Evolutionary conservation across 805 yeast genomes (phyloP), one percentile per base, ranked within the genome.

Genomic region (Ascoidea tarda): DNA sequence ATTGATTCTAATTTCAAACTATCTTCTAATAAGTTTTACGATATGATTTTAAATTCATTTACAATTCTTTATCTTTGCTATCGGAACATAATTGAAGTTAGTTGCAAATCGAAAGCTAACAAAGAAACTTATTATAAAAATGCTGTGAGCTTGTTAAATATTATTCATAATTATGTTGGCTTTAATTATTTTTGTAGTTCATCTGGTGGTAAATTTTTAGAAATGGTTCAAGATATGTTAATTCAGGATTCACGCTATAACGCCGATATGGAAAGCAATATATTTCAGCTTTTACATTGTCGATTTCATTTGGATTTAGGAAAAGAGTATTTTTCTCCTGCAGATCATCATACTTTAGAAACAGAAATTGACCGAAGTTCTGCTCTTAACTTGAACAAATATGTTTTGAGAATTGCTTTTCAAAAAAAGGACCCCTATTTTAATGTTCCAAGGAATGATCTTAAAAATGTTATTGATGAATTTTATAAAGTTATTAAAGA

Each of bases 261-360:
- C 54, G 55, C 59, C 2, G 73, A 73, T 5, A 73, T 84, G 2
- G 90, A 84, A 49, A 71, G 72, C 6, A 93, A 88, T 48, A 63
- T 91, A 49, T 74, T 87, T 6, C 98, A 91, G 60, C 73, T 87
- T 42, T 66, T 93, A 28, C 73, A 80, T 56, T 93, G 99, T 63
- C 74, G 85, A 6, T 88, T 83, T 59, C 95, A 88, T 48, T 73
- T 87, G 50, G 66, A 70, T 1, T 69, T 89, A 3, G 69, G 81
- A 1, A 70, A 78, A 8, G 87, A 82, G 12, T 71, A 72, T 16
- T 80, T 79, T 55, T 71, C 71, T 1, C 87, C 93, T 0, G 75
- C 71, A 46, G 84, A 87, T 55, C 98, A 91, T 60, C 72, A 68
- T 3, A 71, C 83, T 0, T 63, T 63, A 5, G 66, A 75, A 0